phyloP scores from a whole-genome alignment of 331 rosid genomes.

The Phaseolus coccineus region DNA sequence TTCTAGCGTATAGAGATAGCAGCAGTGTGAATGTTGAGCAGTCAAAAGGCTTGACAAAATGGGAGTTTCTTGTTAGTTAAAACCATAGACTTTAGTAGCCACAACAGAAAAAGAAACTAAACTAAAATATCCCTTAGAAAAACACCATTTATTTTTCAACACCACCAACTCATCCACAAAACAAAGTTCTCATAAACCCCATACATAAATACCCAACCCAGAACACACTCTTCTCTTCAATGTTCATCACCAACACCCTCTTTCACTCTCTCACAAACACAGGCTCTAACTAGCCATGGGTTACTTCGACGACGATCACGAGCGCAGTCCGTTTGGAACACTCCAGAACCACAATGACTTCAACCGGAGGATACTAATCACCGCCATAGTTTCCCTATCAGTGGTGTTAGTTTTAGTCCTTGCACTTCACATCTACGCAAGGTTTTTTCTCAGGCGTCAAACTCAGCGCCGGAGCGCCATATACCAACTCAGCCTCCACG shows the following conservation, averaged over 20 bases:
- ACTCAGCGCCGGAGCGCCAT: slow-evolving; percentile 64
- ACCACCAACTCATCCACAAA: background rate
- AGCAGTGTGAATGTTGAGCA: slow-evolving; percentile 33
- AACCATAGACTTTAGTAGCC: slow-evolving; percentile 36
- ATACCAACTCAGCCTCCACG: slow-evolving; percentile 56
- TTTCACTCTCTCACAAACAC: background rate
- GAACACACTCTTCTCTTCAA: background rate
- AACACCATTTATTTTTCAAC: background rate
- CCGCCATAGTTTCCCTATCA: slow-evolving; percentile 66
- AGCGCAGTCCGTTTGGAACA: background rate
- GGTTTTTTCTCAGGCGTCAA: slow-evolving; percentile 67
- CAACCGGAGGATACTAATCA: slow-evolving; percentile 67
- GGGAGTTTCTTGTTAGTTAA: slow-evolving; percentile 44
- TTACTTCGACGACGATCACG: background rate
- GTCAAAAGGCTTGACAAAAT: slow-evolving; percentile 43
- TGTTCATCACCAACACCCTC: background rate
- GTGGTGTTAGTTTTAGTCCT: slow-evolving; percentile 63
- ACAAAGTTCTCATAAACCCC: slow-evolving; percentile 18
- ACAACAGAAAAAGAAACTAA: background rate
- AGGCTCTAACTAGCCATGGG: slow-evolving; percentile 29
- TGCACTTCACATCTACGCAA: slow-evolving; percentile 80
- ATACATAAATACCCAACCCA: background rate
- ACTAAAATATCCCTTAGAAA: background rate
- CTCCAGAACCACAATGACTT: slow-evolving; percentile 29
- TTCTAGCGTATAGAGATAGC: background rate